Evolutionary conservation across 768 basidiomycete species (phyloP).

Genomic region (Termitomyces titanicus): DNA sequence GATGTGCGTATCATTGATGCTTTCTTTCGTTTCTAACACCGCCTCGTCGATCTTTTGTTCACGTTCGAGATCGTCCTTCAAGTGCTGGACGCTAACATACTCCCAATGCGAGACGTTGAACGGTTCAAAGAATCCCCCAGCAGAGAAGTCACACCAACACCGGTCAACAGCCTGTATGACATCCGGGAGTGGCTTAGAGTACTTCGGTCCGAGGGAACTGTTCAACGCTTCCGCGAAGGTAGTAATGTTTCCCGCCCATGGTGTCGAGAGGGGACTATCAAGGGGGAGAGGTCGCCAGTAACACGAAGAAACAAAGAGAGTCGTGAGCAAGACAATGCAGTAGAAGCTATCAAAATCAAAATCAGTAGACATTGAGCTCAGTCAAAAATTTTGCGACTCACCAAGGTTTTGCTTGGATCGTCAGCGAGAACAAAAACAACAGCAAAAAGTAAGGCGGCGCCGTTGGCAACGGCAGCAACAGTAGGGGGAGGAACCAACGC

Average conservation of each 20-base stretch:
- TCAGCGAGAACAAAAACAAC: slow-evolving; percentile 72
- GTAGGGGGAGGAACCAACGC: slow-evolving; percentile 77
- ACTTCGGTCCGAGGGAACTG: slow-evolving; percentile 37
- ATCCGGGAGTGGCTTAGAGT: slow-evolving; percentile 42
- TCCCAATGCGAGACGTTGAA: slow-evolving; percentile 81
- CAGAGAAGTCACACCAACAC: slow-evolving; percentile 83
- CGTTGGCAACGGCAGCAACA: slow-evolving; percentile 74
- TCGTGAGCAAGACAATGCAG: slow-evolving; percentile 76
- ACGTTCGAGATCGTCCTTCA: slow-evolving; percentile 37
- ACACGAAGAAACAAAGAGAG: slow-evolving; percentile 84
- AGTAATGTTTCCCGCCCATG: slow-evolving; percentile 69
- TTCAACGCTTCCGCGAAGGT: slow-evolving; percentile 69
- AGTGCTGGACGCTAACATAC: slow-evolving; percentile 50
- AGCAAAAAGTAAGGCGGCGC: slow-evolving; percentile 79
- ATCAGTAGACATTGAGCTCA: slow-evolving; percentile 4
- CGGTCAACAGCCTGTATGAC: slow-evolving; percentile 69
- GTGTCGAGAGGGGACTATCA: slow-evolving; percentile 55
- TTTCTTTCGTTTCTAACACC: slow-evolving; percentile 11
- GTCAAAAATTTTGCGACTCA: slow-evolving; percentile 30
- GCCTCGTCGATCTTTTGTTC: slow-evolving; percentile 23
- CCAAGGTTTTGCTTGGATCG: slow-evolving; percentile 84
- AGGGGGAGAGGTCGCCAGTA: slow-evolving; percentile 84
- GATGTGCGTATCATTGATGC: slow-evolving; percentile 4
- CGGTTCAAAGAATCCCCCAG: slow-evolving; percentile 65
- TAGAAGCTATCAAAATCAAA: slow-evolving; percentile 56